phyloP scores from a whole-genome alignment of 768 basidiomycete genomes.

The Gymnopilus junonius region DNA sequence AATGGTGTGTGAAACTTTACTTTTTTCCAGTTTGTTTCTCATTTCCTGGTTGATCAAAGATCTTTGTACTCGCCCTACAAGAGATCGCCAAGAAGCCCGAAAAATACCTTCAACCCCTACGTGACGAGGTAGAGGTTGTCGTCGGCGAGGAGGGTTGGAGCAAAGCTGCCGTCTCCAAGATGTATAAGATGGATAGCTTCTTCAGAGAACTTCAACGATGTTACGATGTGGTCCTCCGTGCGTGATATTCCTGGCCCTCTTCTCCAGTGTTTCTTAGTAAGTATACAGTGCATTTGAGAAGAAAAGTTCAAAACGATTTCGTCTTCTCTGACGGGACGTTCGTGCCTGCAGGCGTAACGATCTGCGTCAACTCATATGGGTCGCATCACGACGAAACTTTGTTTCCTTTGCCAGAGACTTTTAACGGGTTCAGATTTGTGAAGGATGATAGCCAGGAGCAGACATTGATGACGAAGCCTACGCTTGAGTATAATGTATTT shows the following conservation, averaged over 20 bases:
- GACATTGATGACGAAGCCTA: slow-evolving; percentile 21
- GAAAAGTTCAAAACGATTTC: slow-evolving; percentile 32
- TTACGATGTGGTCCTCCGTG: slow-evolving; percentile 32
- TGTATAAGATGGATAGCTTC: slow-evolving; percentile 54
- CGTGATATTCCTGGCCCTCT: background rate
- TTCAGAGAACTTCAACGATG: slow-evolving; percentile 46
- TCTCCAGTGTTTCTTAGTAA: background rate
- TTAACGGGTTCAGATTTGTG: slow-evolving; percentile 56
- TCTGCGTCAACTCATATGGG: slow-evolving; percentile 23
- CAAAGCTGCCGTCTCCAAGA: slow-evolving; percentile 34
- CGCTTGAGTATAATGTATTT: slow-evolving; percentile 34
- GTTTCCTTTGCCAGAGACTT: slow-evolving; percentile 38
- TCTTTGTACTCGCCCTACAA: slow-evolving; percentile 38
- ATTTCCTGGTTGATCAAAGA: slow-evolving; percentile 15
- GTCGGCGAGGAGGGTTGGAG: slow-evolving; percentile 38
- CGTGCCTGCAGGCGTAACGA: slow-evolving; percentile 30
- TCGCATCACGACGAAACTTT: slow-evolving; percentile 26
- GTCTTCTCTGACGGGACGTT: slow-evolving; percentile 37
- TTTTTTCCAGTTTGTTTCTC: slow-evolving; percentile 35
- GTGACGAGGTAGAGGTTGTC: slow-evolving; percentile 39
- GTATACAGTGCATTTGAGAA: slow-evolving; percentile 28
- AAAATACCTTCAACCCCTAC: slow-evolving; percentile 38
- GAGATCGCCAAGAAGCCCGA: slow-evolving; percentile 34
- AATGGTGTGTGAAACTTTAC: slow-evolving; percentile 42
- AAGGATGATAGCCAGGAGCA: slow-evolving; percentile 30